Evolutionary conservation across 2,329 filamentous ascomycete genomes (phyloP).

Genomic region (Hypomyces perniciosus): DNA sequence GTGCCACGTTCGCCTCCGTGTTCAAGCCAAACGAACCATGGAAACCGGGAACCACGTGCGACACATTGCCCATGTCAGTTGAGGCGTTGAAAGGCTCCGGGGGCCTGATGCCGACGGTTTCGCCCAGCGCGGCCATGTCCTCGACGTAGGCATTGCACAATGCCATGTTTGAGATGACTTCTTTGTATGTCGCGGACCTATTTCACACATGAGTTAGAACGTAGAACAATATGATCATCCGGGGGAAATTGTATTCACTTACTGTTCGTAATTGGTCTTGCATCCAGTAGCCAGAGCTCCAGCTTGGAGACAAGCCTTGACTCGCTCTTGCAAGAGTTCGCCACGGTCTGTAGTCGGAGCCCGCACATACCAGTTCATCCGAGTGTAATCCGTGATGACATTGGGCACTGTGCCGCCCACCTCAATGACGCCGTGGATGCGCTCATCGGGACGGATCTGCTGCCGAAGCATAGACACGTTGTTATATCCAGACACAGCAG

Average conservation of each 20-base stretch:
- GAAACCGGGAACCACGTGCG: slow-evolving; percentile 40
- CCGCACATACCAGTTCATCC: slow-evolving; percentile 35
- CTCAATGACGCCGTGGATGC: slow-evolving; percentile 32
- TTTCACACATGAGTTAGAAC: background rate
- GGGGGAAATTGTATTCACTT: slow-evolving; percentile 11
- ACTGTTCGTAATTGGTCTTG: slow-evolving; percentile 30
- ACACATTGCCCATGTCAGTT: slow-evolving; percentile 48
- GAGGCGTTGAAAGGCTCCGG: slow-evolving; percentile 34
- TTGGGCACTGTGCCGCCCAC: slow-evolving; percentile 33
- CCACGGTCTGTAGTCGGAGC: slow-evolving; percentile 26
- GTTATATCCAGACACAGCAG: slow-evolving; percentile 30
- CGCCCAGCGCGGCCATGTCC: slow-evolving; percentile 36
- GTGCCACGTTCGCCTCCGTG: slow-evolving; percentile 27
- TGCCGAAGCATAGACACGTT: slow-evolving; percentile 32
- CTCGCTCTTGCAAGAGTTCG: slow-evolving; percentile 23
- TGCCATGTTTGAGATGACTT: slow-evolving; percentile 39
- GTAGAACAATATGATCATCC: no score
- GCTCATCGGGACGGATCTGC: slow-evolving; percentile 31
- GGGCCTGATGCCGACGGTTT: slow-evolving; percentile 29
- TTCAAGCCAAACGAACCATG: slow-evolving; percentile 44
- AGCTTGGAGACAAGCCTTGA: slow-evolving; percentile 32
- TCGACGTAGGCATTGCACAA: slow-evolving; percentile 38
- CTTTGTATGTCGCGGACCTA: slow-evolving; percentile 36
- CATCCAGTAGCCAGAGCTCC: slow-evolving; percentile 31
- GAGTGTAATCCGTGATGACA: slow-evolving; percentile 33